Evolutionary conservation across 106 monocot species (phyloP), one percentile per base, ranked within the genome.

Genomic region (Xerophyta viscosa): DNA sequence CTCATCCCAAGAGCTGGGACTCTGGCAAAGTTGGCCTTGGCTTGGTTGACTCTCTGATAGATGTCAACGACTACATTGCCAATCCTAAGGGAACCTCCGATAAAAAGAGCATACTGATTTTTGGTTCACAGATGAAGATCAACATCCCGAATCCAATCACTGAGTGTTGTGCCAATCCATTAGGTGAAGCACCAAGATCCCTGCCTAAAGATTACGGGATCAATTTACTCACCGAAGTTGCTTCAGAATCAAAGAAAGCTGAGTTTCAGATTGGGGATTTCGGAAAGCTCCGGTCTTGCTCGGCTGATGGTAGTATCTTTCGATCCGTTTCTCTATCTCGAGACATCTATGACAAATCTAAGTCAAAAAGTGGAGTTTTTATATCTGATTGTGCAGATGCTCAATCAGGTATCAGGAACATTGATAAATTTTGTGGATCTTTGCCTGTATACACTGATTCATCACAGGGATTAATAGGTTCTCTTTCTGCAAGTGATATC

Each of bases 21-120:
- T 60, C 58, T 60, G 48, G 55, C 31, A 68, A 48, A 49, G 78
- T 83, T 2, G 83, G 83, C 24, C 74, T 83, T 37, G 70, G 83
- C 21, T 48, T 83, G 31, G 73, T 86, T 13, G 72, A 74, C 50
- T 68, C 77, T 20, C 67, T 79, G 37, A 70, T 18, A 3, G 73
- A 67, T 18, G 66, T 63, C 8, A 59, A 44, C 42, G 24, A 23
- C 5, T 27, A 56, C 9, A 24, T 33, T 51, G 61, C 61, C n/a
- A 63, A 31, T n/a, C 31, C 29, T 3, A 10, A 30, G 3, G 56
- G 56, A 0, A 21, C 30, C 7, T 64, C 67, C 48, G 76, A 67
- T 56, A 77, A 44, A 41, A 70, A 46, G 28, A 37, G 15, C 33
- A 29, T 56, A 39, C 15, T 39, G 21, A 20, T 75, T n/a, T 52